Conservation (phyloP, 179 eudicot genomes). For the Dionaea muscipula region DNA sequence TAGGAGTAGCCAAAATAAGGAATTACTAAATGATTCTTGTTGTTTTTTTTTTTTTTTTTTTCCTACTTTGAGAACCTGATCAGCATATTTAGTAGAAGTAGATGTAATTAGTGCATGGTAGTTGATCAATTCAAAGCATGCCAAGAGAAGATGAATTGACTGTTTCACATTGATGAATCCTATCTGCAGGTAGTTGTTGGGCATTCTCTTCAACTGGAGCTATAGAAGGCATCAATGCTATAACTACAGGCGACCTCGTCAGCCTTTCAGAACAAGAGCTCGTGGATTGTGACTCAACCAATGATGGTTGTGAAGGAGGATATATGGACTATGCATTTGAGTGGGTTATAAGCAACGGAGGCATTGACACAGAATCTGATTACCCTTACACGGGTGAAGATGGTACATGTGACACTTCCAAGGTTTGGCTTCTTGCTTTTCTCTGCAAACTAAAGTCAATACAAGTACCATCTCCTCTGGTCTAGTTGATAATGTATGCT, state of each 20-base stretch:
- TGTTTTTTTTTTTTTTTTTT: no score
- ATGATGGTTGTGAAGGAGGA: conserved; percentile 51
- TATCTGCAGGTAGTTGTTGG: conserved; percentile 48
- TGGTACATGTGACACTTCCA: conserved; percentile 29
- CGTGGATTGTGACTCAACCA: conserved; percentile 34
- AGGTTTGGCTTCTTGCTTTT: conserved; percentile 20
- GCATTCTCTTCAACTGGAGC: conserved; percentile 52
- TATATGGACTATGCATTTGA: conserved; percentile 54
- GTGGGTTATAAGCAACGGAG: conserved; percentile 51
- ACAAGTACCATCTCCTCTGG: neutral
- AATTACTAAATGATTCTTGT: no score
- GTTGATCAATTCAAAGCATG: no score
- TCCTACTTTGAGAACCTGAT: no score
- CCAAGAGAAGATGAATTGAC: neutral
- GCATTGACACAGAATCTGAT: conserved; percentile 38
- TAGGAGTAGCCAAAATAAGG: no score
- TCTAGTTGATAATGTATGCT: neutral
- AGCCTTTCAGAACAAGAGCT: conserved; percentile 58
- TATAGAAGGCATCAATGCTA: conserved; percentile 46
- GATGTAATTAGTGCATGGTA: no score
- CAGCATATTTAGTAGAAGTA: no score
- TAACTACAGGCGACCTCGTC: conserved; percentile 36
- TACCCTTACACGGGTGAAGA: conserved; percentile 40
- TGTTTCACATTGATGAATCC: neutral
- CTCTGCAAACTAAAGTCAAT: neutral